Evolutionary conservation across 106 monocot genomes (phyloP).

Genomic region (Platanthera zijinensis): DNA sequence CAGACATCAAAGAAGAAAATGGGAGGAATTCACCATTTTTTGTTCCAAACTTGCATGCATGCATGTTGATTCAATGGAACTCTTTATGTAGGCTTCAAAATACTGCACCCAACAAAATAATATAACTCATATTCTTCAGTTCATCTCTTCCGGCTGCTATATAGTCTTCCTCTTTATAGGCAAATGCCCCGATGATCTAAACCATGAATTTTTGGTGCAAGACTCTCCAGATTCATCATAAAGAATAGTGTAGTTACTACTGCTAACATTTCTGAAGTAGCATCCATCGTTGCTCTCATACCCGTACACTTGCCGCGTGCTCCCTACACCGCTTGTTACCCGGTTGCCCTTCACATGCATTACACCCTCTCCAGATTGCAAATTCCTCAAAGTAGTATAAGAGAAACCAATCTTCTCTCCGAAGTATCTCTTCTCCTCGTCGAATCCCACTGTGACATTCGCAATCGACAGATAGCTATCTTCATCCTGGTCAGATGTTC

Average conservation of each 20-base stretch:
- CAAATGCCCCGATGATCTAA: conserved; percentile 4
- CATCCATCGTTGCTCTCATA: conserved; percentile 77
- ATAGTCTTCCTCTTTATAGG: neutral
- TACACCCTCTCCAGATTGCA: conserved; percentile 40
- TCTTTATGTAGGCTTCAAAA: neutral
- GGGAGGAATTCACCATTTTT: neutral
- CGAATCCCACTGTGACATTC: conserved; percentile 52
- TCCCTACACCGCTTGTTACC: conserved; percentile 45
- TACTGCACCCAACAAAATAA: neutral
- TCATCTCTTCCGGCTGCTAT: neutral
- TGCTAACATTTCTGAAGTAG: conserved; percentile 89
- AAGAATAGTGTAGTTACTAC: conserved; percentile 73
- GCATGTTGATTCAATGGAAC: neutral
- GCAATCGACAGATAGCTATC: conserved; percentile 31
- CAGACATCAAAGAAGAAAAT: neutral
- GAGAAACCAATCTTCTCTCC: conserved; percentile 44
- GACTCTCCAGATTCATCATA: conserved; percentile 40
- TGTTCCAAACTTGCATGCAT: neutral
- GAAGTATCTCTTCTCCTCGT: conserved; percentile 45
- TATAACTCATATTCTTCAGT: neutral
- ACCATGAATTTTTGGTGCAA: conserved; percentile 24
- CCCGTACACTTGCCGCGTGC: conserved; percentile 56
- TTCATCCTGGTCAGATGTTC: conserved; percentile 23
- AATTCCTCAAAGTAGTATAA: conserved; percentile 36
- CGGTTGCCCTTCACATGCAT: conserved; percentile 70